phyloP scores from a whole-genome alignment of 768 basidiomycete genomes.

The Amanita rubescens region DNA sequence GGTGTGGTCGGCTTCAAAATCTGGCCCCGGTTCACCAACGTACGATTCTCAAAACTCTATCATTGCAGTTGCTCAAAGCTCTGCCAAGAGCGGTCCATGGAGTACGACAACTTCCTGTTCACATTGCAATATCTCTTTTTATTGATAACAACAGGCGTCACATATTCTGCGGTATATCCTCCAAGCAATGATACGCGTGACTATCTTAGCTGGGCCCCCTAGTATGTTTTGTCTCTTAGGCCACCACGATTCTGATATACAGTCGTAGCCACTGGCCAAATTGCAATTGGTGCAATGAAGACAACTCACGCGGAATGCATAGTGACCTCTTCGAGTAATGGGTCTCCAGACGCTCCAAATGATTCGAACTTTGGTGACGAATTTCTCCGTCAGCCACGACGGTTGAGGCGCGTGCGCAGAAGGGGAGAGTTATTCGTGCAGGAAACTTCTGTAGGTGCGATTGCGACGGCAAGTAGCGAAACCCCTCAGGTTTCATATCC shows the following conservation, averaged over 20 bases:
- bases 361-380: background rate
- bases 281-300: slow-evolving; percentile 25
- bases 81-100: slow-evolving; percentile 45
- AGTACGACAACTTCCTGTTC: slow-evolving; percentile 31
- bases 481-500: background rate
- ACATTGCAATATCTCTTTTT: background rate
- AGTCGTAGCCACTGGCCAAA: slow-evolving; percentile 51
- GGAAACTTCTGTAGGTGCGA: background rate
- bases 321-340: background rate
- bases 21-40: slow-evolving; percentile 17
- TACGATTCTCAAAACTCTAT: slow-evolving; percentile 27
- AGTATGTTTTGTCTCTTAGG: slow-evolving; percentile 33
- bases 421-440: slow-evolving; percentile 21
- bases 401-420: slow-evolving; percentile 12
- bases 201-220: slow-evolving; percentile 67
- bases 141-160: slow-evolving; percentile 32
- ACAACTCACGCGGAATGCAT: no score
- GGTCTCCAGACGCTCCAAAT: background rate
- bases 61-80: slow-evolving; percentile 26
- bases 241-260: background rate
- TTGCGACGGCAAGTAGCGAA: background rate
- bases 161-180: slow-evolving; percentile 35
- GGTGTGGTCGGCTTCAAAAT: slow-evolving; percentile 18
- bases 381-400: background rate
- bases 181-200: slow-evolving; percentile 51